Conservation (phyloP, 768 basidiomycete genomes). For the Leccinum subgranulosum region DNA sequence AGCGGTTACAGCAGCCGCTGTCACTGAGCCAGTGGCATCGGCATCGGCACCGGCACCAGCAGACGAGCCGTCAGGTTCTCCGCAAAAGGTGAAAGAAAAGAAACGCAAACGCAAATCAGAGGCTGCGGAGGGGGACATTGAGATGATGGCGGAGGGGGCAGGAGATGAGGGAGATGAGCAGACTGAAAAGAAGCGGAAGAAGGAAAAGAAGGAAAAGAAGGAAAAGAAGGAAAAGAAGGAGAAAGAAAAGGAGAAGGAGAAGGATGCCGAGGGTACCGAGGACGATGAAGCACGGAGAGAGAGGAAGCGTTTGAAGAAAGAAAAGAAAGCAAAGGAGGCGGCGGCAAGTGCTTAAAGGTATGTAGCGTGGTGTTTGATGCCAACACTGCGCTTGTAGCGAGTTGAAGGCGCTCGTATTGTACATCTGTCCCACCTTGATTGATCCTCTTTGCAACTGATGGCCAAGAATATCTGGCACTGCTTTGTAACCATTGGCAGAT, state of each 20-base stretch:
- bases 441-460: constrained; percentile 1
- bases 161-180: constrained; percentile 46
- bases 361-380: background rate
- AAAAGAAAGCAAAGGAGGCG: constrained; percentile 56
- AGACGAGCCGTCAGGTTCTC: constrained; percentile 32
- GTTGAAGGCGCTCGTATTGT: background rate
- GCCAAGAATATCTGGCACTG: constrained; percentile 2
- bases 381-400: background rate
- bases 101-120: constrained; percentile 84
- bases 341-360: constrained; percentile 24
- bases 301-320: constrained; percentile 64
- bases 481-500: constrained; percentile 7
- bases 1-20: constrained; percentile 18
- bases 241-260: constrained; percentile 55
- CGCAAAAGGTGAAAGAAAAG: constrained; percentile 64
- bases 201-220: constrained; percentile 54
- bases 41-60: constrained; percentile 30
- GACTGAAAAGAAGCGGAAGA: constrained; percentile 58
- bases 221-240: constrained; percentile 54
- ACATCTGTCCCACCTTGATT: constrained; percentile 7
- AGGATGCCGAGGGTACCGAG: constrained; percentile 38
- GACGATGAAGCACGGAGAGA: constrained; percentile 63
- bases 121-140: constrained; percentile 39
- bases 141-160: constrained; percentile 35
- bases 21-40: constrained; percentile 26